Conservation (phyloP, 1,284 basidiomycete genomes). For the Cerrena zonata region DNA sequence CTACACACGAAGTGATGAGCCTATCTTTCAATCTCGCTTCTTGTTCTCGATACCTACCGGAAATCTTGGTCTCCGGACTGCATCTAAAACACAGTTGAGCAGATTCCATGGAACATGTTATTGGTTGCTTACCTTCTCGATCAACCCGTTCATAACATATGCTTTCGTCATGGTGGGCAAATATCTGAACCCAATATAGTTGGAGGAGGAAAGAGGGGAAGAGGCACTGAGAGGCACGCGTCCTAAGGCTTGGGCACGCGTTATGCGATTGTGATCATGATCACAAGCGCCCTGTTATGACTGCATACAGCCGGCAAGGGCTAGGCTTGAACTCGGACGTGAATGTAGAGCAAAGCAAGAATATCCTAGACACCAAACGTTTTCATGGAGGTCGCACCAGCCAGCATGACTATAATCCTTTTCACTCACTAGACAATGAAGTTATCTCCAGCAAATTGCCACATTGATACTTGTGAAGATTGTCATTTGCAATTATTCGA, state of each 20-base stretch:
- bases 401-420: too few relatives aligned
- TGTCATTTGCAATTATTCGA: too few relatives aligned
- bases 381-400: too few relatives aligned
- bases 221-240: neutral
- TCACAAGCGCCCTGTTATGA: neutral
- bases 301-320: too few relatives aligned
- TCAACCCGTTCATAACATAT: constrained; percentile 73
- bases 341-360: too few relatives aligned
- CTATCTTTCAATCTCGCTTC: neutral
- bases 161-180: constrained; percentile 65
- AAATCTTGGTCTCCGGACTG: constrained; percentile 80
- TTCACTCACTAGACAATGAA: too few relatives aligned
- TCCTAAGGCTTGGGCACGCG: neutral
- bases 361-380: too few relatives aligned
- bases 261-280: neutral
- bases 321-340: too few relatives aligned
- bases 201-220: neutral
- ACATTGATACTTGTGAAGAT: too few relatives aligned
- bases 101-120: neutral
- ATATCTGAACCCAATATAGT: neutral
- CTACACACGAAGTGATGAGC: constrained; percentile 35
- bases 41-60: constrained; percentile 40
- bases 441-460: too few relatives aligned
- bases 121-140: constrained; percentile 58
- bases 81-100: constrained; percentile 47